Evolutionary conservation across 805 yeast species (phyloP).

Genomic region (Metschnikowia santaceciliae): DNA sequence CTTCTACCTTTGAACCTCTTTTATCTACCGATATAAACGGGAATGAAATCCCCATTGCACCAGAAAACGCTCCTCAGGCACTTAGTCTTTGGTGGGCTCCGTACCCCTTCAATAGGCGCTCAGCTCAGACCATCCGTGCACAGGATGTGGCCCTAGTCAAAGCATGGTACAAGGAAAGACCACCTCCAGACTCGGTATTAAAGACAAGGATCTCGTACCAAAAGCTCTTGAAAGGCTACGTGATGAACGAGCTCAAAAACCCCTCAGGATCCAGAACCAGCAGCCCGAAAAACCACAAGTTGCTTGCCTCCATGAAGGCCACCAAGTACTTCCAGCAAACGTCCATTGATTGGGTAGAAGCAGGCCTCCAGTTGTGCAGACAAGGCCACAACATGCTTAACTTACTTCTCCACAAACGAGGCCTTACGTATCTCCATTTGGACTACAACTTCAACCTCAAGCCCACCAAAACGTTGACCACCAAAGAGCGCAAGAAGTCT

Average conservation of each 20-base stretch:
- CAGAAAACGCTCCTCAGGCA: constrained; percentile 48
- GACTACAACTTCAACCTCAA: constrained; percentile 94
- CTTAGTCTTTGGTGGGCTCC: constrained; percentile 76
- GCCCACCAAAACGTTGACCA: constrained; percentile 93
- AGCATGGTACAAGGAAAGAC: constrained; percentile 72
- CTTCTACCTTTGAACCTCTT: constrained; percentile 47
- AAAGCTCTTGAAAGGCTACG: constrained; percentile 72
- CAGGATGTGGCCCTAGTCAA: constrained; percentile 86
- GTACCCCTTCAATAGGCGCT: constrained; percentile 73
- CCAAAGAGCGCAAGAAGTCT: constrained; percentile 93
- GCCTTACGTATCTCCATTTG: constrained; percentile 85
- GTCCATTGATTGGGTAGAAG: constrained; percentile 96
- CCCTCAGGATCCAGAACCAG: constrained; percentile 31
- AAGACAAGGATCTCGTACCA: constrained; percentile 88
- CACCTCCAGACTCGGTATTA: constrained; percentile 57
- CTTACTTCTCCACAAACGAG: constrained; percentile 82
- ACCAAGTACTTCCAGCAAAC: constrained; percentile 93
- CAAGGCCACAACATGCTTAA: constrained; percentile 96
- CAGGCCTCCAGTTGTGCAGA: constrained; percentile 87
- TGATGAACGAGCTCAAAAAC: constrained; percentile 65
- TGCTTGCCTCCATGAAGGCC: constrained; percentile 61
- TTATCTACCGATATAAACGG: constrained; percentile 24
- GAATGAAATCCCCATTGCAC: constrained; percentile 21
- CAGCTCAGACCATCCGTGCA: constrained; percentile 73
- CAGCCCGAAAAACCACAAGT: constrained; percentile 48